phyloP scores from a whole-genome alignment of 768 basidiomycete genomes.

The Sarcomyxa edulis region DNA sequence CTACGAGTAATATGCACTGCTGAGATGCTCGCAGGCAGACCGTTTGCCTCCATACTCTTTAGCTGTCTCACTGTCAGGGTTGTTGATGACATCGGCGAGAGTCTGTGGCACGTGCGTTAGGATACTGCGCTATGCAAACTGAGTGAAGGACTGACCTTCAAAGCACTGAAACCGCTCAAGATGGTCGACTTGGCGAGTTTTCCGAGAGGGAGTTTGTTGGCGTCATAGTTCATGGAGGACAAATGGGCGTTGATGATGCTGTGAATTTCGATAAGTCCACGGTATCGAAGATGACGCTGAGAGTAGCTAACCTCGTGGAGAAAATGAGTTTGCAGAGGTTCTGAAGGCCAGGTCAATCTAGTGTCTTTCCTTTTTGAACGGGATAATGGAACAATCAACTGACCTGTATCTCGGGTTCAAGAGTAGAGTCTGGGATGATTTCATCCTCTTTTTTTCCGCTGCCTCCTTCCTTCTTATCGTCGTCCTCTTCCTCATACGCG shows the following conservation, averaged over 20 bases:
- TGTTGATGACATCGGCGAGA: constrained; percentile 46
- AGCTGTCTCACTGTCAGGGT: constrained; percentile 35
- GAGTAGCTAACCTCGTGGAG: constrained; percentile 33
- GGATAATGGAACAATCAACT: not conserved
- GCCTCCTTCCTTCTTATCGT: constrained; percentile 18
- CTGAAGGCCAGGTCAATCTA: constrained; percentile 18
- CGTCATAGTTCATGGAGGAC: constrained; percentile 63
- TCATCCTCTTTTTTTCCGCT: constrained; percentile 25
- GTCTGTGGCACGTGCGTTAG: constrained; percentile 21
- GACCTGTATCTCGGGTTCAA: constrained; percentile 42
- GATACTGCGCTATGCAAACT: not conserved
- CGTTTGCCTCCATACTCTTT: constrained; percentile 29
- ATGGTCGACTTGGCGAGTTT: constrained; percentile 60
- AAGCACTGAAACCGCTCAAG: constrained; percentile 49
- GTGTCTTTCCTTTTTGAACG: too few species aligned
- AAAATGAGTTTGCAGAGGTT: constrained; percentile 48
- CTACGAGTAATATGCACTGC: constrained; percentile 52
- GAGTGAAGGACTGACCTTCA: constrained; percentile 34
- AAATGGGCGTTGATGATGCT: constrained; percentile 50
- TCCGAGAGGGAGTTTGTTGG: constrained; percentile 59
- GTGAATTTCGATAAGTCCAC: constrained; percentile 2
- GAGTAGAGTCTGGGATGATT: constrained; percentile 40
- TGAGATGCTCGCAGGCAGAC: constrained; percentile 41
- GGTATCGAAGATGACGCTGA: not conserved
- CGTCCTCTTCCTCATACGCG: constrained; percentile 45